A percentile compares a stretch with the other conserved stretches of the same genome.
Conservation (phyloP, 257 asterid genomes). For the Solanum peruvianum region DNA sequence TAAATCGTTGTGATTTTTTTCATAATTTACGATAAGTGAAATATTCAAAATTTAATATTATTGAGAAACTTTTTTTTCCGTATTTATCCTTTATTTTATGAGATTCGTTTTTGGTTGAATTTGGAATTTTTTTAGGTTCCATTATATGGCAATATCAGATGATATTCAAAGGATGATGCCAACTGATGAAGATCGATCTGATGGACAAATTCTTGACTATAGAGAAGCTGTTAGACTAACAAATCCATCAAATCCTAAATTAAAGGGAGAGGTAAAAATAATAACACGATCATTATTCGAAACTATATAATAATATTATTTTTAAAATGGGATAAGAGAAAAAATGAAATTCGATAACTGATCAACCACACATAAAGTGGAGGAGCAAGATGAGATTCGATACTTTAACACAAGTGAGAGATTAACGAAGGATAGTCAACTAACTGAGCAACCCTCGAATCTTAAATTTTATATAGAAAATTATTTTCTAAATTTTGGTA, state of each 20-base stretch:
- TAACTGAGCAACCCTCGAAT: neutral
- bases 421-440: neutral
- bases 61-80: neutral
- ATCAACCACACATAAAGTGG: too few species aligned
- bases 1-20: too few species aligned
- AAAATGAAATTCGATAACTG: too few species aligned
- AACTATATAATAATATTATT: neutral
- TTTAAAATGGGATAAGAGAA: too few species aligned
- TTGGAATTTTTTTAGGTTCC: conserved; percentile 30
- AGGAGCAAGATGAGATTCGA: neutral
- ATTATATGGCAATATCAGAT: conserved; percentile 65
- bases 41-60: too few species aligned
- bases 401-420: too few species aligned
- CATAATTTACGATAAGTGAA: neutral
- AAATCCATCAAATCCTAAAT: conserved; percentile 4
- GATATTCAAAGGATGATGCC: conserved; percentile 58
- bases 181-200: conserved; percentile 26
- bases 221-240: conserved; percentile 51
- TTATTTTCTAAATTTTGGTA: neutral
- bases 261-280: conserved; percentile 17
- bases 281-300: neutral
- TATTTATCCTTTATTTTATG: too few species aligned
- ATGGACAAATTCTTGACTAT: conserved; percentile 36
- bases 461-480: neutral
- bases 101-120: neutral